Conservation (phyloP, 371 early-diverging fungal genomes). For the Choanephora cucurbitarum region DNA sequence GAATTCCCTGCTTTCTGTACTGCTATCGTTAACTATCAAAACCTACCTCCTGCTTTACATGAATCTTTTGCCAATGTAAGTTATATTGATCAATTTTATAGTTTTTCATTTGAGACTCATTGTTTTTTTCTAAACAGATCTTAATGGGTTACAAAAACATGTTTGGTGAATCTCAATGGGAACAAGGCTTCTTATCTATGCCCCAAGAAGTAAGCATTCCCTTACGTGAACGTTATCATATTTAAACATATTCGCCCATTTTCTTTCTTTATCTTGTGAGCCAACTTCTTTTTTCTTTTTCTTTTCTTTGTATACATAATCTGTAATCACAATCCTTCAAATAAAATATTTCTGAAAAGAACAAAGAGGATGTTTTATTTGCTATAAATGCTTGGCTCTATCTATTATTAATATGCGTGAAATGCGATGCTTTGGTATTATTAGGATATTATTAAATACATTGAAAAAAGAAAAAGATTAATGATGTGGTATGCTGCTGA, state of each 20-base stretch:
- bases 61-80: constrained; percentile 69
- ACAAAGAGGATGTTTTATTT: too few species aligned
- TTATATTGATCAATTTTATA: neutral
- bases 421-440: too few species aligned
- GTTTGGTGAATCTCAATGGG: constrained; percentile 70
- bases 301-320: too few species aligned
- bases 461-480: too few species aligned
- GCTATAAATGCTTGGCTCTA: too few species aligned
- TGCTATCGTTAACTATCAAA: constrained; percentile 71
- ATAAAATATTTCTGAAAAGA: too few species aligned
- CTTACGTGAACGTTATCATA: constrained; percentile 65
- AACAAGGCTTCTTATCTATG: constrained; percentile 57
- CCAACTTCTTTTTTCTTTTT: too few species aligned
- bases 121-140: constrained; percentile 45
- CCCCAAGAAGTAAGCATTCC: constrained; percentile 58
- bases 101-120: neutral
- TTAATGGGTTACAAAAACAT: constrained; percentile 71
- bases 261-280: too few species aligned
- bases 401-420: too few species aligned
- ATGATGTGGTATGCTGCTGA: too few species aligned
- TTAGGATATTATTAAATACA: too few species aligned
- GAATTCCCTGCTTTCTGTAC: constrained; percentile 71
- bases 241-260: constrained; percentile 34
- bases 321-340: too few species aligned
- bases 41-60: constrained; percentile 60